Conservation (phyloP, 768 basidiomycete genomes). For the Roridomyces roridus region DNA sequence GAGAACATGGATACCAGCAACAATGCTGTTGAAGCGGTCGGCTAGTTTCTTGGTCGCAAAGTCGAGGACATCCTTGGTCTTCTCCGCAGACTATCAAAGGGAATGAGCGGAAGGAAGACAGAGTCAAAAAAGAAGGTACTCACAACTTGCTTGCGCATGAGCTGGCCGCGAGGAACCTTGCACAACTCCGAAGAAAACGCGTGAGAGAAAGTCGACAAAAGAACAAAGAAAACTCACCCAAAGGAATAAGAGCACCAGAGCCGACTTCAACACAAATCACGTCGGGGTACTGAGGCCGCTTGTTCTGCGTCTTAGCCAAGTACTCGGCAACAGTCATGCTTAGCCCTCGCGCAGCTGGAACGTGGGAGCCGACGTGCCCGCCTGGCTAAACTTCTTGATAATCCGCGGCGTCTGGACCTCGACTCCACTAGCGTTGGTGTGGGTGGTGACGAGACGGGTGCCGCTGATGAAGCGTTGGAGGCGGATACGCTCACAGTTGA, state of each 20-base stretch:
- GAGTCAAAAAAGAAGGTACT: no score
- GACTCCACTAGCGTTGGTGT: constrained; percentile 10
- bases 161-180: constrained; percentile 65
- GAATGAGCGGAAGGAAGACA: background rate
- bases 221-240: constrained; percentile 30
- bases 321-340: constrained; percentile 57
- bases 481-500: constrained; percentile 55
- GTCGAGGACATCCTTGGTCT: constrained; percentile 64
- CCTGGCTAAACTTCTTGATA: constrained; percentile 52
- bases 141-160: constrained; percentile 70
- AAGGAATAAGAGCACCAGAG: constrained; percentile 65
- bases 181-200: constrained; percentile 56
- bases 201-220: constrained; percentile 38
- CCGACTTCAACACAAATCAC: constrained; percentile 77
- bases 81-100: constrained; percentile 55
- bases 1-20: constrained; percentile 58
- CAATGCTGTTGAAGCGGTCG: constrained; percentile 62
- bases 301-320: constrained; percentile 59
- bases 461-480: constrained; percentile 57
- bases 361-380: constrained; percentile 45
- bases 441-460: constrained; percentile 37
- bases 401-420: constrained; percentile 43
- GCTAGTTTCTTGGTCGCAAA: constrained; percentile 73
- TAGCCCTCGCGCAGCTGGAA: constrained; percentile 57
- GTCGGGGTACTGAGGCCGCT: constrained; percentile 62